Evolutionary conservation across 2,329 filamentous ascomycete species (phyloP), one percentile per base, ranked within the genome.

Genomic region (Delphinella strobiligena): DNA sequence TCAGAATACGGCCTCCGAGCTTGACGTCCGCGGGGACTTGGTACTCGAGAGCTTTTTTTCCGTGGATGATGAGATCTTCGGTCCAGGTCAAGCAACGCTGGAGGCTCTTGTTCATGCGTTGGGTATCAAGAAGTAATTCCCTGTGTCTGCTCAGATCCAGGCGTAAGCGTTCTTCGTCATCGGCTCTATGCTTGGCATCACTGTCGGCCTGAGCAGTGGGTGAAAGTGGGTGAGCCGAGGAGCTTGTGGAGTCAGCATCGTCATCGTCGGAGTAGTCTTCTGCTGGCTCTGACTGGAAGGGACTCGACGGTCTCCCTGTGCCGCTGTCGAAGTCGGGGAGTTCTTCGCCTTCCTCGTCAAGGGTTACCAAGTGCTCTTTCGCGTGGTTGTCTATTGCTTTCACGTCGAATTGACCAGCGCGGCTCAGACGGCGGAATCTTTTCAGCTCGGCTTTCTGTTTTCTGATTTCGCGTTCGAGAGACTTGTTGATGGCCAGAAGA

Each of bases 51-150:
- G 91, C 91, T 55, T 85, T 89, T 54, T 79, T 82, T 4, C 82
- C 91, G 50, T 95, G 87, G 36, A 75, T 80, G 57, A 98, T 94
- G 33, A 98, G 71, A 46, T 83, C 80, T 55, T 98, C 89, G 0
- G 88, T 93, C 74, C 85, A 89, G 48, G 79, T 78, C 24, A 95
- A 70, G 58, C 91, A 98, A 35, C 85, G 74, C 59, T 86, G 93
- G 34, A 98, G 72, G 57, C 84, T 93, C 58, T 93, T 84, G 55
- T 95, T 96, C 69, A 96, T 87, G 64, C 87, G 93, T 54, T 95
- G 87, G 49, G 82, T 91, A 56, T 94, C 88, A 30, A 87, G 68
- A 7, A 98, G 73, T 1, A 96, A 68, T 53, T 94, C 82, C 49
- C 87, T 84, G 57, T 98, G 91, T 55, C 88, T 89, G 3, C 79